Evolutionary conservation across 345 rosid species (phyloP), one percentile per base, ranked within the genome.

Genomic region (Raphanus raphanistrum): DNA sequence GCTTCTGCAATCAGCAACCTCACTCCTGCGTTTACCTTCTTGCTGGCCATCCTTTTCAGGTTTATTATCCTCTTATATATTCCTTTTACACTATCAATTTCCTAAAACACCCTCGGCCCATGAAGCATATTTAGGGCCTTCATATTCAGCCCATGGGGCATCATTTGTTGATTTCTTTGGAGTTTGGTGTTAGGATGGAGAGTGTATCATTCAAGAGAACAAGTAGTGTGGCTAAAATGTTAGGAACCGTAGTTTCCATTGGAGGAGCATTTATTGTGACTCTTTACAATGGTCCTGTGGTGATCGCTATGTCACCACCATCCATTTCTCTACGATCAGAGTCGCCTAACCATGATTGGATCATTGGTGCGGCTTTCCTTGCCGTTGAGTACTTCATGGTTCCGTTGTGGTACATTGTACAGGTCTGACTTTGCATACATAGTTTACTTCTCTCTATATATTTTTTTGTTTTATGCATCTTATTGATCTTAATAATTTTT

Each of bases 1-100:
- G 88, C 99, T 85, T 92, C 98, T 58, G 98, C 98, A 43, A 87
- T 95, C 87, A 88, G 98, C 86, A 95, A 88, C 86, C 99, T 95
- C 74, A 86, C 91, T 7, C 98, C 99, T 26, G 99, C 97, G 69
- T 88, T 95, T 74, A 95, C 99, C 25, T 95, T 92, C 96, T 83
- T 95, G 4, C 86, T 95, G 0, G 98, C 95, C 76, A 54, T 90
- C 82, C 55, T 90, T 70, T 89, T 87, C 93, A 84, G 98, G 98
- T 63, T 41, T 7, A 7, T 31, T 32, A 13, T 12, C 5, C 61
- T 59, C 1, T 32, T 10, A 8, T 41, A 27, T 79, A 73, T 67
- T 73, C 78, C 64, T 17, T 73, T 67, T 60, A 73, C 74, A 59
- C n/a, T 25, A 1, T 8, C 15, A 8, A 68, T 63, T 81, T 61